These are phyloP conservation scores for Pelargonium cotyledonis DNA, from an alignment of 441 rosid genomes.

Conservation along the genomic window DNA sequence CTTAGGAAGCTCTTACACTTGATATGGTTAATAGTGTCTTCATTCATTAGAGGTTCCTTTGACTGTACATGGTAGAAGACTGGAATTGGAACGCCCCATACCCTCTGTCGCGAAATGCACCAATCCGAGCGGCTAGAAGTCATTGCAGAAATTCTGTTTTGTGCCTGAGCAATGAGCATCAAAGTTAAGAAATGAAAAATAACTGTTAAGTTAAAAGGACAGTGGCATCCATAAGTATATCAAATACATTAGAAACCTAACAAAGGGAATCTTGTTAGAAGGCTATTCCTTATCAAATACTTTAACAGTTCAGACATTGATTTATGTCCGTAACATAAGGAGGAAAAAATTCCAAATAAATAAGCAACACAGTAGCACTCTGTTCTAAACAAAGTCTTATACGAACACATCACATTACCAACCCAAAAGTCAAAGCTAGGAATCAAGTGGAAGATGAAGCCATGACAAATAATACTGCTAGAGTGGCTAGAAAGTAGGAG, in stretches of 20 bases:
- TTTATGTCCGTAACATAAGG: too few species aligned
- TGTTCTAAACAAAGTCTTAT: too few species aligned
- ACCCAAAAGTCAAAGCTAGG: too few species aligned
- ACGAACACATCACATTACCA: too few species aligned
- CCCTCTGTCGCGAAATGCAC: constrained; percentile 97
- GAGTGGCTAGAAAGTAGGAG: too few species aligned
- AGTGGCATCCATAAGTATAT: background rate
- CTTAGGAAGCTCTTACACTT: constrained; percentile 49
- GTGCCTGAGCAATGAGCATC: constrained; percentile 48
- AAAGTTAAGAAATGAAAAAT: constrained; percentile 12
- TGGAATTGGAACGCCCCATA: constrained; percentile 98
- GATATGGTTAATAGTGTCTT: constrained; percentile 77
- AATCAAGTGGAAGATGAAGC: too few species aligned
- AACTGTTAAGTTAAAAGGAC: constrained; percentile 11
- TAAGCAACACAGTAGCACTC: too few species aligned
- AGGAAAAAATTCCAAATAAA: too few species aligned
- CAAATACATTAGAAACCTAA: background rate
- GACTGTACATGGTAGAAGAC: constrained; percentile 75
- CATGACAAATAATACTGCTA: too few species aligned
- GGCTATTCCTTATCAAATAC: background rate
- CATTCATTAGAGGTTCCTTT: constrained; percentile 87
- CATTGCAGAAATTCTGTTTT: constrained; percentile 91
- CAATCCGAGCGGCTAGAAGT: constrained; percentile 90
- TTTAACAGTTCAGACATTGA: background rate
- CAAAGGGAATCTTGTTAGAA: background rate